Evolutionary conservation across 768 basidiomycete species (phyloP).

Genomic region (Exsudoporus frostii): DNA sequence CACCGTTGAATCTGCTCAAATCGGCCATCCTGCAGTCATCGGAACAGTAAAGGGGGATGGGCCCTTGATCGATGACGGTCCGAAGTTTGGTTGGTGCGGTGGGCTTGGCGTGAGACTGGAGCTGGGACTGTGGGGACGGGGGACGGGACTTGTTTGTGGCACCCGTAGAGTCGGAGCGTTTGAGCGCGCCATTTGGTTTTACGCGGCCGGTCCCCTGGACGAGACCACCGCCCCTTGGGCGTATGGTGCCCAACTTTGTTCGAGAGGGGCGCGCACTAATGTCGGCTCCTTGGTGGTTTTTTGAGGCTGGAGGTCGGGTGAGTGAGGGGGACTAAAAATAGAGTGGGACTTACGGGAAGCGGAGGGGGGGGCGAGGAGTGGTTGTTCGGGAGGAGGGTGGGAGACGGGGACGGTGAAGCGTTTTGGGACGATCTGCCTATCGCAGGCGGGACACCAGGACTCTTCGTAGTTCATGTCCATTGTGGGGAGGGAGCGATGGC

Average conservation of each 20-base stretch:
- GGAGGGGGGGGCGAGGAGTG: slow-evolving; percentile 34
- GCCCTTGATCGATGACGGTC: slow-evolving; percentile 74
- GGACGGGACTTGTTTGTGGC: slow-evolving; percentile 16
- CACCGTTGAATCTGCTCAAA: slow-evolving; percentile 39
- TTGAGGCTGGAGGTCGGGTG: slow-evolving; percentile 14
- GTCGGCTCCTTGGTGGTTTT: slow-evolving; percentile 29
- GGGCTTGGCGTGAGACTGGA: slow-evolving; percentile 21
- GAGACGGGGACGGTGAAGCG: slow-evolving; percentile 52
- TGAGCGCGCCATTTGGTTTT: slow-evolving; percentile 56
- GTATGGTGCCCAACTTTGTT: slow-evolving; percentile 36
- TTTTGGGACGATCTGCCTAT: slow-evolving; percentile 77
- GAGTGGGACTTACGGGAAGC: slow-evolving; percentile 35
- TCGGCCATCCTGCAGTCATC: slow-evolving; percentile 69
- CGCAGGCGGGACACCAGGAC: slow-evolving; percentile 80
- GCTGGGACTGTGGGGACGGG: slow-evolving; percentile 20
- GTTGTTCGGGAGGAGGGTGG: slow-evolving; percentile 17
- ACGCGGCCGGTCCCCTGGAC: slow-evolving; percentile 65
- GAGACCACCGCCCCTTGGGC: slow-evolving; percentile 46
- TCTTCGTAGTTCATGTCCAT: slow-evolving; percentile 53
- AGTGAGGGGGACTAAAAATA: neutral
- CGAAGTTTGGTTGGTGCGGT: slow-evolving; percentile 47
- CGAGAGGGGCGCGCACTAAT: slow-evolving; percentile 29
- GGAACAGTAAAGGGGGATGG: slow-evolving; percentile 83
- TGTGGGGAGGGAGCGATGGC: slow-evolving; percentile 10
- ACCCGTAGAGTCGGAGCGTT: slow-evolving; percentile 32